phyloP scores from a whole-genome alignment of 768 basidiomycete species.

The Aureoboletus auriporus region DNA sequence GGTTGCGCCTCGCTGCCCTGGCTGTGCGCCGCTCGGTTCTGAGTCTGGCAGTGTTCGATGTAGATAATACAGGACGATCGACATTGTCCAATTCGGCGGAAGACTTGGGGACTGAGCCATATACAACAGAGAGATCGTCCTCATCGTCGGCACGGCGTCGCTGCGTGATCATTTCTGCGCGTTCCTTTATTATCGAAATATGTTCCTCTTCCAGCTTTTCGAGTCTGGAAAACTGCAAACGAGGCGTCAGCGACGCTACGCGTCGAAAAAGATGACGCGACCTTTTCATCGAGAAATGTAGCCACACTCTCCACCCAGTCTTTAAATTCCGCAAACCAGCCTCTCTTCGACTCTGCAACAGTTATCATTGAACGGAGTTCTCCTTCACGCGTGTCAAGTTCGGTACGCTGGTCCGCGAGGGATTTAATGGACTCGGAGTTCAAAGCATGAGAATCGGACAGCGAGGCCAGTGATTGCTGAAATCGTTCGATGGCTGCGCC shows the following conservation, averaged over 20 bases:
- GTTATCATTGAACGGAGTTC: conserved; percentile 75
- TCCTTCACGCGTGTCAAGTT: conserved; percentile 62
- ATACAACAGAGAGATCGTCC: conserved; percentile 72
- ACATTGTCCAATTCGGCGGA: conserved; percentile 39
- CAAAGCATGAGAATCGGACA: conserved; percentile 65
- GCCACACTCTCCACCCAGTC: conserved; percentile 83
- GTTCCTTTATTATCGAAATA: conserved; percentile 68
- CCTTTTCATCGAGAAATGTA: conserved; percentile 88
- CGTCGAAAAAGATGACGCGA: conserved; percentile 24
- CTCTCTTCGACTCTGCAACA: conserved; percentile 70
- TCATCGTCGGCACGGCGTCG: conserved; percentile 75
- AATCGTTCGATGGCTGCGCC: conserved; percentile 58
- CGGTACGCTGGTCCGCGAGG: conserved; percentile 57
- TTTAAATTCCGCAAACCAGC: conserved; percentile 75
- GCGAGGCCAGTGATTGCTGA: conserved; percentile 50
- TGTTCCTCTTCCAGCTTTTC: conserved; percentile 78
- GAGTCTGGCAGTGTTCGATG: conserved; percentile 40
- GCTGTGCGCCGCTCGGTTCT: conserved; percentile 56
- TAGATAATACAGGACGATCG: conserved; percentile 53
- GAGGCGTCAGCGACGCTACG: background rate
- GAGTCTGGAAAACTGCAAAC: conserved; percentile 63
- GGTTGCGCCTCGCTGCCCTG: conserved; percentile 52
- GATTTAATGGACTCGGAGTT: conserved; percentile 54
- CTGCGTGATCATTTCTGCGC: conserved; percentile 59
- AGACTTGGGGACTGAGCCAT: conserved; percentile 48